Evolutionary conservation across 805 yeast species (phyloP), one percentile per base, ranked within the genome.

Genomic region (Hanseniaspora hatyaiensis): DNA sequence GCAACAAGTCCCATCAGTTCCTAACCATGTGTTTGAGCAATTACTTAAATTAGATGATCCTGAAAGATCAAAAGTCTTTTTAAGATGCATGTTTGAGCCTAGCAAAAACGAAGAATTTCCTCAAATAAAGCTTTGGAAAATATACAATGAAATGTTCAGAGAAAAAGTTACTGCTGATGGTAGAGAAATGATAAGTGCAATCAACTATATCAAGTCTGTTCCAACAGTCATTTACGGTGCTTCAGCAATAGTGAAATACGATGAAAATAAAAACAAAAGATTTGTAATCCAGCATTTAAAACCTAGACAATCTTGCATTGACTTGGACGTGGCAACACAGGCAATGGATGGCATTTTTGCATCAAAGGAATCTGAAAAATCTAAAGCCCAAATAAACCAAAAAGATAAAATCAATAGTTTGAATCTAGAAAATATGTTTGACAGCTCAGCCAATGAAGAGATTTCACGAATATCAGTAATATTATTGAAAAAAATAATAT

Each of bases 171-270:
- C 67, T 37, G 69, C 65, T 26, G 73, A 79, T 56, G 70, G 74
- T 32, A 69, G 72, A 49, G 75, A 77, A 54, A 66, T 89, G 42
- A 70, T 89, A 28, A 95, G 96, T 1, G 98, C 98, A 0, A 96
- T 92, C 11, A 97, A 92, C 54, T 92, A 92, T 62, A 92, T 92
- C 61, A 86, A 89, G 57, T 89, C 92, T 59, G 97, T 89, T 18
- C 81, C 88, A 29, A 76, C 77, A 51, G 95, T 95, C 1, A 92
- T 92, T 60, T 80, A 82, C 15, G 75, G 78, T 55, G 86, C 95
- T 2, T 80, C 84, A 45, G 97, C 98, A 0, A 88, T 87, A 89
- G 97, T 92, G 13, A 76, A 89, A 20, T 75, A 75, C 47, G 70
- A 75, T 34, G 72, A 77, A 5, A 36, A 38, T 12, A 79, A 81